A percentile compares a stretch with the other conserved stretches of the same genome.
Evolutionary conservation across 805 yeast species (phyloP).

Genomic region (Cyberlindnera petersonii): DNA sequence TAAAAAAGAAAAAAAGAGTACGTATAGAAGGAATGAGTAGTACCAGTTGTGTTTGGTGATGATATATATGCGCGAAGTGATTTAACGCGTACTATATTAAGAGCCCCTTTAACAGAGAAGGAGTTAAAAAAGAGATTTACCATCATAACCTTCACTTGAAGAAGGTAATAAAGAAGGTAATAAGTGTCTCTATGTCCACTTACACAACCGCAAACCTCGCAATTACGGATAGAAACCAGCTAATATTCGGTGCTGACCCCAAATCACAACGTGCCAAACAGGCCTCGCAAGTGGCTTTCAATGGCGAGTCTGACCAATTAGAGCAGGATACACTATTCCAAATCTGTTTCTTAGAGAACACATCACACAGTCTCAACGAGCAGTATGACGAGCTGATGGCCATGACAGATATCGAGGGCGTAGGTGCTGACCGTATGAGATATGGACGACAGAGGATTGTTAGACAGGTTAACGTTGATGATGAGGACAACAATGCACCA

Average conservation of each 20-base stretch:
- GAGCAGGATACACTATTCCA: conserved; percentile 42
- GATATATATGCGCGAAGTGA: no score
- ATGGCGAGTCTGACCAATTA: conserved; percentile 2
- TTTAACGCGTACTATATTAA: no score
- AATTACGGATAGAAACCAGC: not conserved
- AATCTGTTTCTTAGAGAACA: conserved; percentile 52
- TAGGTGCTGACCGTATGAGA: conserved; percentile 52
- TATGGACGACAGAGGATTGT: conserved; percentile 28
- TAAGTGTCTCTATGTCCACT: no score
- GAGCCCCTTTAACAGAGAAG: no score
- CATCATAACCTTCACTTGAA: no score
- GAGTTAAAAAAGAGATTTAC: no score
- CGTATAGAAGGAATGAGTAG: no score
- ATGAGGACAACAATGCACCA: no score
- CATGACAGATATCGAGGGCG: conserved; percentile 52
- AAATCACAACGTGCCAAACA: conserved; percentile 20
- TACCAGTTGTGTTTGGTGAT: no score
- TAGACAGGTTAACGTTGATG: conserved; percentile 48
- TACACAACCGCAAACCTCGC: conserved; percentile 19
- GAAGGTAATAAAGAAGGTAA: no score
- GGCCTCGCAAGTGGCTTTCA: conserved; percentile 11
- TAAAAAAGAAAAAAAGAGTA: no score
- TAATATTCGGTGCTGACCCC: conserved; percentile 15
- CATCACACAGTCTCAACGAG: conserved; percentile 45
- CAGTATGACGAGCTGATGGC: conserved; percentile 54